Evolutionary conservation across 2,329 filamentous ascomycete species (phyloP), one percentile per base, ranked within the genome.

Genomic region (Aspergillus sp.): DNA sequence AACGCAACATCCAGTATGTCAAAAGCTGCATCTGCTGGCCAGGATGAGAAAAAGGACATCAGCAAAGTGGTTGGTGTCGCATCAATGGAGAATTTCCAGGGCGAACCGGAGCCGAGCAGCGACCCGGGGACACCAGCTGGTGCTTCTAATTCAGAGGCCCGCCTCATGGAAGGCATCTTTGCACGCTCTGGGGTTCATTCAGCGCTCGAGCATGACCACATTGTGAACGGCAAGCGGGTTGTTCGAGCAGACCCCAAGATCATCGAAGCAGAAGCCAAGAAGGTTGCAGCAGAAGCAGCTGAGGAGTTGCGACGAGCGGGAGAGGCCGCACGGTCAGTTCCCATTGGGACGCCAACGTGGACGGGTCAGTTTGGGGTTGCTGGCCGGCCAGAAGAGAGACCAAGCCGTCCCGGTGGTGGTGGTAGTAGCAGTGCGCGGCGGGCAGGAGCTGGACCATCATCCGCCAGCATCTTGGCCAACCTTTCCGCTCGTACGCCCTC

Each of bases 121-220:
- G 49, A 58, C 28, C 36, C 53, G 52, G 41, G 34, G 44, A 42
- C 36, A 42, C 19, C 45, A 5, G 39, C 50, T 40, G 64, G 65
- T 4, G 42, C 48, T 8, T 58, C 64, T 6, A 71, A 68, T 37
- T 68, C 69, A 2, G 86, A 91, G 61, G 83, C 83, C 42, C 86
- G 88, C 36, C 81, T 97, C 52, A 86, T 97, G 72, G 84, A 90
- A 50, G 86, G 87, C 40, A 89, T 98, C 43, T 95, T 97, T 61
- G 85, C 90, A 1, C 82, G 84, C 33, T 86, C 88, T 1, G 86
- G 85, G 2, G 86, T 97, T 1, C 90, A 95, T 57, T 90, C 86
- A n/a, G 88, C 90, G 0, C 80, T 96, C 36, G 88, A 96, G 57
- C 93, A 98, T 61, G 93, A 97, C 53, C 81, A 89, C 42, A 95